Conservation (phyloP, 2,329 filamentous ascomycete species). For the Dactylonectria macrodidyma region DNA sequence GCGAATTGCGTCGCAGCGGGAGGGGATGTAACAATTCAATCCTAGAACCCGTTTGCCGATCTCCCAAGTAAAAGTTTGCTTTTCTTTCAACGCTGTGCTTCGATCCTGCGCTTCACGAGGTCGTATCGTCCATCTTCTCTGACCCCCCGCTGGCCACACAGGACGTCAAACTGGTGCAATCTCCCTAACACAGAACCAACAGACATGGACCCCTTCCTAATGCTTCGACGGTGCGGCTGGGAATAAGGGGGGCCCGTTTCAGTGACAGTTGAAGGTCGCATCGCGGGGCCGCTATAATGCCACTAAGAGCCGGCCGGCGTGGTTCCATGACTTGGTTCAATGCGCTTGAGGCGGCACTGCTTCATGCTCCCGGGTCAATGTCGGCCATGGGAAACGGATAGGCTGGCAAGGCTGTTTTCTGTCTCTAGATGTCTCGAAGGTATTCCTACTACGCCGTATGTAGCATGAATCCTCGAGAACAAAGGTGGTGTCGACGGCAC, state of each 20-base stretch:
- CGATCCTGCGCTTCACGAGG: not conserved
- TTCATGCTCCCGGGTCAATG: slow-evolving; percentile 9
- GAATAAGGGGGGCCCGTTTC: slow-evolving; percentile 12
- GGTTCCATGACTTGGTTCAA: slow-evolving; percentile 14
- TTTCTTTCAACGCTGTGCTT: too few relatives aligned
- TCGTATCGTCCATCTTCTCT: not conserved
- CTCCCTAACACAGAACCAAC: not conserved
- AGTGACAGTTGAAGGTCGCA: slow-evolving; percentile 11
- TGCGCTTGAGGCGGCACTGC: not conserved
- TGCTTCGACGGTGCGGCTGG: not conserved
- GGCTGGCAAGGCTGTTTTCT: too few relatives aligned
- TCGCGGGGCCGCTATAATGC: slow-evolving; percentile 10
- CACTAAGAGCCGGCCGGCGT: slow-evolving; percentile 10
- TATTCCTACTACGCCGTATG: too few relatives aligned
- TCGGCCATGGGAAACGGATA: not conserved
- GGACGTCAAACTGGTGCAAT: not conserved
- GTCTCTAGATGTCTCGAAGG: not conserved
- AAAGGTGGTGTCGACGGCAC: too few relatives aligned
- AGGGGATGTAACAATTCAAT: not conserved
- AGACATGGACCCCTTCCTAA: not conserved
- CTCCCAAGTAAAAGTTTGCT: not conserved
- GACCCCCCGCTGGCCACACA: not conserved
- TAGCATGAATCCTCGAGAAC: too few relatives aligned
- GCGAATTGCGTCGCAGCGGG: not conserved
- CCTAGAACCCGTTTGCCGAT: not conserved